Base-by-base conservation (phyloP, 371 early-diverging fungal species). In the Circinella minor region DNA sequence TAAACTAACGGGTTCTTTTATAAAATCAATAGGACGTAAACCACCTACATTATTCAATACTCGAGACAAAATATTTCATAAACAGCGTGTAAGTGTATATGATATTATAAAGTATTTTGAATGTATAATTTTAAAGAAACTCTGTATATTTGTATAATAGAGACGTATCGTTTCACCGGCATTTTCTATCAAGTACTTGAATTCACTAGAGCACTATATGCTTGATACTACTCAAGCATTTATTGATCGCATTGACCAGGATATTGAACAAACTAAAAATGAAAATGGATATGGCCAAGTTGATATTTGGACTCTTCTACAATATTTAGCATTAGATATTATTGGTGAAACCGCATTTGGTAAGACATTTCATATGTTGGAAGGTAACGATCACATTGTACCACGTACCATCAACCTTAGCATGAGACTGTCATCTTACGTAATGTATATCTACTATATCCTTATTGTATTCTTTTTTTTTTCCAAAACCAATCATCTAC, bases 81-180 rank as follows among this genome's bases (percentile, higher is more conserved):
- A 79, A 48, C 71, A 73, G 18, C 69, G 79, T 54, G 80, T 75
- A 73, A 65, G 71, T 39, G 17, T 17, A 4, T 13, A 11, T 15
- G 8, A 1, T 54, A 36, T 9, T 0, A 47, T 15, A 47, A 15
- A 3, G 15, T 11, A 47, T 11, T 1, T 47, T 47, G 15, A 3
- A 47, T n/a, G 17, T 13, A 51, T 51, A 51, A 51, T 4, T 54
- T 64, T 47, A 6, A 8, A 6, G 3, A 43, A 71, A 1, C 0
- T 48, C 10, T 1, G 15, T 20, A 47, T 48, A 17, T n/a, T n/a
- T 9, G n/a, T 3, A 47, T 34, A 47, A 37, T 60, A 81, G 81
- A 76, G 81, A 76, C 80, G 79, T 27, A 63, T 83, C 17, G 65
- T 83, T 57, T 73, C 83, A 4, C 85, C 81, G n/a, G 85, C 85